Base-by-base conservation (phyloP, 192 early-diverging fungal genomes). In the Coemansia sp. region DNA sequence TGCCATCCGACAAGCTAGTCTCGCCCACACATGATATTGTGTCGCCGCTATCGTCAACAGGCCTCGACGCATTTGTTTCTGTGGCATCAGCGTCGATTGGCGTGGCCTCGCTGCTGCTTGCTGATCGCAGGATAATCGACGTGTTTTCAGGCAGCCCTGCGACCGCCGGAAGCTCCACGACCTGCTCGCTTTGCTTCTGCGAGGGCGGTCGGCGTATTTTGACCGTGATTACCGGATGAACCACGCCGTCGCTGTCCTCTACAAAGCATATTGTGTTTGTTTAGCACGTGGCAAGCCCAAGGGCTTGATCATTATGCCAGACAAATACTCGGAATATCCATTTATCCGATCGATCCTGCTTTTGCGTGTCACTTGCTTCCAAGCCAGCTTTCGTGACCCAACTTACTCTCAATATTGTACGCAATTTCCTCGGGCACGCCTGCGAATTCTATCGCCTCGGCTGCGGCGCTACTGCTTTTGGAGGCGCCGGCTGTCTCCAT, bases 381-480 rank as follows among this genome's bases (percentile, higher is more conserved):
- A n/a, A n/a, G n/a, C n/a, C n/a, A n/a, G n/a, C n/a, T n/a, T n/a
- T n/a, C n/a, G n/a, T n/a, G n/a, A n/a, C n/a, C 1, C 45, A 24
- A 60, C 68, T 67, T 67, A 77, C 74, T 78, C 38, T 78, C 75
- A 23, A 78, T 78, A 31, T 49, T 67, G 59, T 78, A 78, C 11
- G 45, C 65, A 21, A 78, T 62, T 46, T 48, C 58, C n/a, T 67
- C 68, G 1, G 65, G 61, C 16, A 58, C 28, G 10, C 40, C 35
- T n/a, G 33, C 49, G 4, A 19, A n/a, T 44, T n/a, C 42, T n/a
- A 21, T n/a, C 42, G 42, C 19, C 5, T 44, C n/a, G 0, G 4
- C 18, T 22, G 18, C n/a, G 2, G 40, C 7, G n/a, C n/a, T n/a
- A 22, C 42, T 44, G 42, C 42, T 44, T n/a, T 38, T 16, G 2